These are phyloP conservation scores for Aspergillus pseudoglaucus DNA, from an alignment of 2,329 filamentous ascomycete species.

Conservation along the genomic window DNA sequence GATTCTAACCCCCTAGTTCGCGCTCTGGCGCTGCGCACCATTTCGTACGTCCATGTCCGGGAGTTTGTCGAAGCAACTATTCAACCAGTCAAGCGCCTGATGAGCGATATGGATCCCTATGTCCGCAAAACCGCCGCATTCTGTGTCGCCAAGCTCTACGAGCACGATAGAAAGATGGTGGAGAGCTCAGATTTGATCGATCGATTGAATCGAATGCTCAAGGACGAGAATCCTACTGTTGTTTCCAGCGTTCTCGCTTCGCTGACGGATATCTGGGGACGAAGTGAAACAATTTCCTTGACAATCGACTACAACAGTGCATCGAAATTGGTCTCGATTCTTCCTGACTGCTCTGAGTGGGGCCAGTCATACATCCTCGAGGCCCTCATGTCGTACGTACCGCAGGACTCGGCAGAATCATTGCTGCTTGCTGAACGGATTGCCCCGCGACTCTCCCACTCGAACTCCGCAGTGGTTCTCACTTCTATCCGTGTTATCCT, in stretches of 20 bases:
- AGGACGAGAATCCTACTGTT: slow-evolving; percentile 95
- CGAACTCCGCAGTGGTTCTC: slow-evolving; percentile 91
- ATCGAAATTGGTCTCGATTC: slow-evolving; percentile 94
- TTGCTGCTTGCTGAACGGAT: slow-evolving; percentile 87
- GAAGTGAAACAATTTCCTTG: slow-evolving; percentile 93
- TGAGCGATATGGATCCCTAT: slow-evolving; percentile 86
- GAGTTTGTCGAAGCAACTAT: slow-evolving; percentile 93
- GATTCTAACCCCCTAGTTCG: slow-evolving; percentile 87
- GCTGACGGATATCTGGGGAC: slow-evolving; percentile 96
- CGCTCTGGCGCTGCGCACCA: slow-evolving; percentile 84
- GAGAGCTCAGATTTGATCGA: slow-evolving; percentile 90
- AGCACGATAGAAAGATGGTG: slow-evolving; percentile 86
- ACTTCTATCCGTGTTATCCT: slow-evolving; percentile 95
- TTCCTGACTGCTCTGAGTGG: slow-evolving; percentile 98
- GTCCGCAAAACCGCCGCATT: slow-evolving; percentile 96
- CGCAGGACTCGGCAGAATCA: slow-evolving; percentile 83
- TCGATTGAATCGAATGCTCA: slow-evolving; percentile 76
- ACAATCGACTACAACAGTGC: slow-evolving; percentile 97
- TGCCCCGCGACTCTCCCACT: slow-evolving; percentile 89
- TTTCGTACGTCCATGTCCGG: slow-evolving; percentile 94
- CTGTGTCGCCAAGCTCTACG: slow-evolving; percentile 94
- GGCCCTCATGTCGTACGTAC: slow-evolving; percentile 95
- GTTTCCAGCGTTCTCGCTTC: slow-evolving; percentile 88
- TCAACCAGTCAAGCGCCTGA: slow-evolving; percentile 71
- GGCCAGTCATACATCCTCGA: slow-evolving; percentile 98